A percentile compares a stretch with the other conserved stretches of the same genome.
phyloP scores from a whole-genome alignment of 2,329 filamentous ascomycete species.

The Pestalotiopsis sp. region DNA sequence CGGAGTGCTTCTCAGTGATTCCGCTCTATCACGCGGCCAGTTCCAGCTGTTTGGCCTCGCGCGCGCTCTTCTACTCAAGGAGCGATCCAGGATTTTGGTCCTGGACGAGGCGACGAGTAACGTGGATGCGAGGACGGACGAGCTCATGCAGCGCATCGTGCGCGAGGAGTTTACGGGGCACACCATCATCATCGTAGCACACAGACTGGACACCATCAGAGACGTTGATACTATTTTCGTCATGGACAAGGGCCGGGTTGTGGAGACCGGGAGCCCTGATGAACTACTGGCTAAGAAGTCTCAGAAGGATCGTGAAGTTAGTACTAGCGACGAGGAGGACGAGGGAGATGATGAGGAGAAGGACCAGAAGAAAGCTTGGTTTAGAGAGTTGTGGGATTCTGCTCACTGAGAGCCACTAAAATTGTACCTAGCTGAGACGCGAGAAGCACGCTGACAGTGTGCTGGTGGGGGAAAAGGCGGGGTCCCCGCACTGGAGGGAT shows the following conservation, averaged over 20 bases:
- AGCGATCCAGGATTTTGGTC: not conserved
- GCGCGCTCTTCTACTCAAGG: not conserved
- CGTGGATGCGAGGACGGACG: conserved; percentile 3
- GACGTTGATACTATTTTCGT: conserved; percentile 3
- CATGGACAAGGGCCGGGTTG: conserved; percentile 1
- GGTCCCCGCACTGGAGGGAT: too few relatives aligned
- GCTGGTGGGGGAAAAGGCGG: too few relatives aligned
- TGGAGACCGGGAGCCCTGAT: not conserved
- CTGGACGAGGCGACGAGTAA: conserved; percentile 8
- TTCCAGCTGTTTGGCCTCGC: not conserved
- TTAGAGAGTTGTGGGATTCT: too few relatives aligned
- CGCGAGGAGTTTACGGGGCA: not conserved
- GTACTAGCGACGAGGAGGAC: too few relatives aligned
- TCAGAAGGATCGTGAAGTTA: too few relatives aligned
- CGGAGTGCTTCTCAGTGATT: not conserved
- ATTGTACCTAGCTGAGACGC: too few relatives aligned
- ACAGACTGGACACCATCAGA: conserved; percentile 1
- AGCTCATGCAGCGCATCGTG: not conserved
- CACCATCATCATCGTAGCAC: conserved; percentile 10
- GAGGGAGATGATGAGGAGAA: too few relatives aligned
- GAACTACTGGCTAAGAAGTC: not conserved
- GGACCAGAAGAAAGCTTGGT: too few relatives aligned
- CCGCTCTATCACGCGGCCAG: not conserved
- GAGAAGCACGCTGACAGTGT: too few relatives aligned
- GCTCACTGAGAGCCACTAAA: too few relatives aligned